A percentile compares a stretch with the other conserved stretches of the same genome.
Evolutionary conservation across 805 yeast genomes (phyloP).

Genomic region (Hanseniaspora guilliermondii): DNA sequence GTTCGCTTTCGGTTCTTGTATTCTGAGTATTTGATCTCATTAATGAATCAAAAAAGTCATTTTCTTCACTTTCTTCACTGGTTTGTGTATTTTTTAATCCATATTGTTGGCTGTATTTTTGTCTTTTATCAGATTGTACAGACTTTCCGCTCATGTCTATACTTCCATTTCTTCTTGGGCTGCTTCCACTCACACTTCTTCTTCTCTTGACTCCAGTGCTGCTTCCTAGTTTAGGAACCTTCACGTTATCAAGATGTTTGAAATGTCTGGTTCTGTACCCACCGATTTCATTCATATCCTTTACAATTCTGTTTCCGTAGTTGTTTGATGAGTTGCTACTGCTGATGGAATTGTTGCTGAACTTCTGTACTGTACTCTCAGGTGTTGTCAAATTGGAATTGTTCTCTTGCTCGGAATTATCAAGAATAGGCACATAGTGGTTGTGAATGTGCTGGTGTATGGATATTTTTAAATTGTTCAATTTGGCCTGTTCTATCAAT

Average conservation of each 20-base stretch:
- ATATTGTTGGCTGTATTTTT: background rate
- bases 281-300: conserved; percentile 34
- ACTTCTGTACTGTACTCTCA: background rate
- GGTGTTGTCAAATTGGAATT: background rate
- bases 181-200: background rate
- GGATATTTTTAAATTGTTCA: conserved; percentile 45
- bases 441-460: conserved; percentile 81
- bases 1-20: background rate
- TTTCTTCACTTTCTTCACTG: background rate
- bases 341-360: background rate
- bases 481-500: conserved; percentile 48
- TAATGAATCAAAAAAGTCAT: conserved; percentile 5
- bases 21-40: background rate
- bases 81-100: background rate
- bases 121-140: background rate
- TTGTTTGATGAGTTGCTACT: conserved; percentile 16
- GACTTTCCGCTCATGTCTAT: background rate
- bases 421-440: conserved; percentile 43
- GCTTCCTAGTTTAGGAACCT: conserved; percentile 27
- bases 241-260: conserved; percentile 36
- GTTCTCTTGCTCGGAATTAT: conserved; percentile 12
- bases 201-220: background rate
- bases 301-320: conserved; percentile 15
- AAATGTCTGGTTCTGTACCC: conserved; percentile 55
- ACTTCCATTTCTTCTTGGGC: conserved; percentile 1